Evolutionary conservation across 768 basidiomycete genomes (phyloP).

Genomic region (Xerocomellus dryophilus): DNA sequence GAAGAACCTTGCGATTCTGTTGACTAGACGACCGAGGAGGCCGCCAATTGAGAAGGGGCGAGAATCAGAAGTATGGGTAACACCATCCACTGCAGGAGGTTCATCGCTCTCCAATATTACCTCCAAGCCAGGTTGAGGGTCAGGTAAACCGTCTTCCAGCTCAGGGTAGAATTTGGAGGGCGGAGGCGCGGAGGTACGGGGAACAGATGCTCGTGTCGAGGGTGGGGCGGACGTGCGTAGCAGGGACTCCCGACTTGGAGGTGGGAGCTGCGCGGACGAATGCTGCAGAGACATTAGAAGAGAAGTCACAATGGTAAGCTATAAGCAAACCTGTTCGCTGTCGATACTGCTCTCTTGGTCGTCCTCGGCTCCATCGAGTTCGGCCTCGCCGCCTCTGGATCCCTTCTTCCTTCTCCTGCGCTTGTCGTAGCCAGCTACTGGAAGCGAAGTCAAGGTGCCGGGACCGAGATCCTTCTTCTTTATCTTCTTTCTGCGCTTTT

Average conservation of each 20-base stretch:
- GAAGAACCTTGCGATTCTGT: constrained; percentile 33
- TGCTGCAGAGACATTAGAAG: constrained; percentile 17
- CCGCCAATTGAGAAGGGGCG: constrained; percentile 46
- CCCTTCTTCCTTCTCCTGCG: constrained; percentile 50
- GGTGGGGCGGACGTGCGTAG: constrained; percentile 39
- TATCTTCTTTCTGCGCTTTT: constrained; percentile 49
- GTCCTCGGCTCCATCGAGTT: constrained; percentile 40
- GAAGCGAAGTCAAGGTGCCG: constrained; percentile 63
- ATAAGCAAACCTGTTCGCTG: constrained; percentile 41
- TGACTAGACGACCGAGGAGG: constrained; percentile 42
- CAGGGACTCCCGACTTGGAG: constrained; percentile 36
- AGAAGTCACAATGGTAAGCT: constrained; percentile 15
- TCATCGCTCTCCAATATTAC: constrained; percentile 70
- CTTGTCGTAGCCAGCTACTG: constrained; percentile 65
- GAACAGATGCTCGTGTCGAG: constrained; percentile 34
- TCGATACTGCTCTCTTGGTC: constrained; percentile 40
- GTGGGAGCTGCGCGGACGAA: constrained; percentile 29
- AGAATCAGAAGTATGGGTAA: constrained; percentile 17
- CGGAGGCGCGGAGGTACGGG: constrained; percentile 43
- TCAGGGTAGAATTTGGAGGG: constrained; percentile 22
- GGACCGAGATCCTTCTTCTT: constrained; percentile 49
- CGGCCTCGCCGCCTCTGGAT: constrained; percentile 41
- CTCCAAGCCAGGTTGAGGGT: constrained; percentile 52
- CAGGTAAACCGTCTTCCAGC: constrained; percentile 27
- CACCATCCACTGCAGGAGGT: constrained; percentile 31